Evolutionary conservation across 1,284 basidiomycete genomes (phyloP).

Genomic region (Tremellales sp.): DNA sequence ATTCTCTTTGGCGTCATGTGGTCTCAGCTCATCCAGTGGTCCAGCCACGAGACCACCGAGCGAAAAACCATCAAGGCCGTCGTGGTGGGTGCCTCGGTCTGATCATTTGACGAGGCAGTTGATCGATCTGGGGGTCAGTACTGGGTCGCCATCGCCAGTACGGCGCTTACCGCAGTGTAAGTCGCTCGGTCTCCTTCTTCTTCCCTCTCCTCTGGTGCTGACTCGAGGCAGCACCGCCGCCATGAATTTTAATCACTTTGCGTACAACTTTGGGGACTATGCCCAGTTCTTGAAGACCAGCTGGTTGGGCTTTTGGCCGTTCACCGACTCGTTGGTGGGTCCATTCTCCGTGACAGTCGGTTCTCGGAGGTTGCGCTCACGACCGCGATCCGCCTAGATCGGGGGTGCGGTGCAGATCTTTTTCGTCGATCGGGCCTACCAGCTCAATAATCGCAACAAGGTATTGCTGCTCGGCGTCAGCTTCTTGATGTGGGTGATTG

Average conservation of each 20-base stretch:
- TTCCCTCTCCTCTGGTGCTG: no score
- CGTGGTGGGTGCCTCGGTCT: slow-evolving; percentile 1
- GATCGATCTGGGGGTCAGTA: not conserved
- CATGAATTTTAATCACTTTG: not conserved
- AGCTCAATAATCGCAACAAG: slow-evolving; percentile 8
- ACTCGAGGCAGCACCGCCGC: not conserved
- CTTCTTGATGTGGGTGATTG: slow-evolving; percentile 13
- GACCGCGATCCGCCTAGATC: no score
- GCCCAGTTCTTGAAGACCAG: not conserved
- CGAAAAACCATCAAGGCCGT: not conserved
- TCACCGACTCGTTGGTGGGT: no score
- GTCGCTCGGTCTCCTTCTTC: no score
- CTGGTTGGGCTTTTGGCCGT: no score
- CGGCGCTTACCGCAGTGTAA: no score
- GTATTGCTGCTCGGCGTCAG: slow-evolving; percentile 5
- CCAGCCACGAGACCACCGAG: slow-evolving; percentile 1
- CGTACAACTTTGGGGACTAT: not conserved
- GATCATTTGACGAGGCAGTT: not conserved
- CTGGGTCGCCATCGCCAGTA: no score
- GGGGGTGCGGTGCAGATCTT: no score
- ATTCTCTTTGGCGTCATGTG: slow-evolving; percentile 2
- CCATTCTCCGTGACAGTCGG: no score
- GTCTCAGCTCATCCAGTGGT: slow-evolving; percentile 1
- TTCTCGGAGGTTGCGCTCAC: no score
- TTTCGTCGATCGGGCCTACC: slow-evolving; percentile 15